Evolutionary conservation across 75 land plant species (phyloP).

Genomic region (Ceratopteris richardii): DNA sequence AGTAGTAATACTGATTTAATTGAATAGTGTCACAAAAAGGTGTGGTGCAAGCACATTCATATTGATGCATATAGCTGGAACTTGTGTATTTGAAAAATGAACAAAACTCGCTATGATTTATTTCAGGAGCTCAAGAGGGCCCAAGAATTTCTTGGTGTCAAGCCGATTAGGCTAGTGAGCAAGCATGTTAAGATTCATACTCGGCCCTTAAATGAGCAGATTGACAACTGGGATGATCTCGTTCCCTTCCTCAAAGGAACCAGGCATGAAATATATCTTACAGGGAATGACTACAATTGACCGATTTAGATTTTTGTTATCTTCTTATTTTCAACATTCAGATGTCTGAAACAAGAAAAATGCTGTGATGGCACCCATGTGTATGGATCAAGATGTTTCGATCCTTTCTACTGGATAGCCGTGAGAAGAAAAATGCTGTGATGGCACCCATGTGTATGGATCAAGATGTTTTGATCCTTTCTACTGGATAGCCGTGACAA

Average conservation of each 20-base stretch:
- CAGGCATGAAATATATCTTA: not conserved
- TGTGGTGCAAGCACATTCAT: too few relatives aligned
- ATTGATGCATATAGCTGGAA: too few relatives aligned
- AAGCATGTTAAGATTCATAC: conserved; percentile 8
- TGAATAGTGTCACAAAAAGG: too few relatives aligned
- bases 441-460: not conserved
- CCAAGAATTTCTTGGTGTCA: conserved; percentile 5
- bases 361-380: not conserved
- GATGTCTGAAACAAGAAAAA: not conserved
- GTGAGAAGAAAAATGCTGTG: not conserved
- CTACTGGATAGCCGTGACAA: not conserved
- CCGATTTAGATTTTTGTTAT: not conserved
- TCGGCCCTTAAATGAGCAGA: conserved; percentile 1
- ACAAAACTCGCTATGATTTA: too few relatives aligned
- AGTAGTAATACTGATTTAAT: too few relatives aligned
- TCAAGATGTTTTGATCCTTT: conserved; percentile 5
- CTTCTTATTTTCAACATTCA: not conserved
- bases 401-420: not conserved
- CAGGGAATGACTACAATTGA: conserved; percentile 1
- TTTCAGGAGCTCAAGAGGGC: conserved; percentile 4
- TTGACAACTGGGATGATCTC: conserved; percentile 2
- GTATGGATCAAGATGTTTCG: conserved; percentile 1
- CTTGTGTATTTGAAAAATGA: too few relatives aligned
- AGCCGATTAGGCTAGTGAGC: not conserved
- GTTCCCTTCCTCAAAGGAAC: not conserved